Conservation (phyloP, 768 basidiomycete genomes). For the Naganishia onofrii region DNA sequence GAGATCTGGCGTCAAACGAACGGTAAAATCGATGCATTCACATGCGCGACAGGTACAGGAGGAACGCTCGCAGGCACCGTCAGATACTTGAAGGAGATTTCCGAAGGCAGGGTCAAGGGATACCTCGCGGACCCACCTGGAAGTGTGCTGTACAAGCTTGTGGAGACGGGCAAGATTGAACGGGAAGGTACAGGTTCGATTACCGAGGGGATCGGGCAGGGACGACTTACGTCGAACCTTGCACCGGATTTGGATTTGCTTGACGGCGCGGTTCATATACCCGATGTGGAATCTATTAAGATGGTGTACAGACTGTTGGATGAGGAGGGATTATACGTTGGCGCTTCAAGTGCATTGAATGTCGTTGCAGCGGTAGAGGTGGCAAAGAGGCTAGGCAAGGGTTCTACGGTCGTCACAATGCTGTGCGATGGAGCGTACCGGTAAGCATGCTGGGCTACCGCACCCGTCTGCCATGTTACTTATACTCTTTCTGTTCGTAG, state of each 20-base stretch:
- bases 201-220: conserved; percentile 75
- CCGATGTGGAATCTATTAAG: conserved; percentile 82
- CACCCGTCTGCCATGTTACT: not conserved
- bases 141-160: conserved; percentile 78
- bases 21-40: conserved; percentile 73
- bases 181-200: conserved; percentile 51
- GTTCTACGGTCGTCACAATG: conserved; percentile 77
- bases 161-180: conserved; percentile 65
- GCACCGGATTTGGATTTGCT: conserved; percentile 73
- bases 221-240: conserved; percentile 88
- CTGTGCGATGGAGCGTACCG: conserved; percentile 94
- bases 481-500: conserved; percentile 37
- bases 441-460: conserved; percentile 53
- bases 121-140: conserved; percentile 98
- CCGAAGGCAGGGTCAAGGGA: conserved; percentile 70
- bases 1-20: conserved; percentile 91
- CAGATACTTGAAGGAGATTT: conserved; percentile 77
- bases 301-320: conserved; percentile 94
- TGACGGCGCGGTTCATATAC: conserved; percentile 77
- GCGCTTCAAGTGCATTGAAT: conserved; percentile 89
- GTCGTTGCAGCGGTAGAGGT: conserved; percentile 90
- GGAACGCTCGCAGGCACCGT: conserved; percentile 91
- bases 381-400: conserved; percentile 78
- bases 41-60: conserved; percentile 91
- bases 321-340: conserved; percentile 88